Evolutionary conservation across 2,329 filamentous ascomycete species (phyloP).

Genomic region (Calonectria honghensis): DNA sequence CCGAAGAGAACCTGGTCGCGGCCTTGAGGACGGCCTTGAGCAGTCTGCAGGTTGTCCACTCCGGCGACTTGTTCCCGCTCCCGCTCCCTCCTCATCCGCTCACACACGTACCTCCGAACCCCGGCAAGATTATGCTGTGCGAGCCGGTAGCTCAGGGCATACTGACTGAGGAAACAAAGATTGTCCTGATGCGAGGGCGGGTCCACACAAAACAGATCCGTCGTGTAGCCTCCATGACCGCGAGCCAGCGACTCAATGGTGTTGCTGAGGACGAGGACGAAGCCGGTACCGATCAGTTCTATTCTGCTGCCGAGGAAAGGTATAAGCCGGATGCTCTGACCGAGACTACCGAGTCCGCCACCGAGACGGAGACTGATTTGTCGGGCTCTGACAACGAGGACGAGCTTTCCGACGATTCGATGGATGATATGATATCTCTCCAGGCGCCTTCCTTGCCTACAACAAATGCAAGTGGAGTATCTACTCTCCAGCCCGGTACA

Average conservation of each 20-base stretch:
- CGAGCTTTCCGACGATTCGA: constrained; percentile 88
- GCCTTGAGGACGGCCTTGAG: constrained; percentile 85
- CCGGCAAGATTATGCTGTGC: constrained; percentile 92
- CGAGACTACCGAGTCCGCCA: constrained; percentile 75
- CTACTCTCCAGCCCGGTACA: constrained; percentile 86
- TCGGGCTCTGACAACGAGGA: constrained; percentile 82
- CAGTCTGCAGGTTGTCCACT: constrained; percentile 85
- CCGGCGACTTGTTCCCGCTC: constrained; percentile 85
- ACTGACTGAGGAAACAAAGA: constrained; percentile 84
- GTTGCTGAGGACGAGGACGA: constrained; percentile 82
- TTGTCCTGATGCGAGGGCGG: constrained; percentile 83
- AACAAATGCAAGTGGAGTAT: constrained; percentile 86
- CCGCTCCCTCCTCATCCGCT: constrained; percentile 89
- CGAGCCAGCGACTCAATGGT: constrained; percentile 70
- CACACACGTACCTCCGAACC: constrained; percentile 88
- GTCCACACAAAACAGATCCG: constrained; percentile 72
- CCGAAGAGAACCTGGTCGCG: constrained; percentile 76
- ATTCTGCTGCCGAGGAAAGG: constrained; percentile 90
- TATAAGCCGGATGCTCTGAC: constrained; percentile 74
- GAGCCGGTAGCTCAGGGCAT: constrained; percentile 95
- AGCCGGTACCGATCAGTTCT: constrained; percentile 93
- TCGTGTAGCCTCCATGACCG: constrained; percentile 67
- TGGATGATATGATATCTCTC: constrained; percentile 95
- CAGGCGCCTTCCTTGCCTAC: constrained; percentile 86
- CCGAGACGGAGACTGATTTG: constrained; percentile 78